Percentiles rank a stretch among this genome's conserved stretches.
phyloP scores from a whole-genome alignment of 202 grass and related monocot genomes.

The Saccharum hybrid region DNA sequence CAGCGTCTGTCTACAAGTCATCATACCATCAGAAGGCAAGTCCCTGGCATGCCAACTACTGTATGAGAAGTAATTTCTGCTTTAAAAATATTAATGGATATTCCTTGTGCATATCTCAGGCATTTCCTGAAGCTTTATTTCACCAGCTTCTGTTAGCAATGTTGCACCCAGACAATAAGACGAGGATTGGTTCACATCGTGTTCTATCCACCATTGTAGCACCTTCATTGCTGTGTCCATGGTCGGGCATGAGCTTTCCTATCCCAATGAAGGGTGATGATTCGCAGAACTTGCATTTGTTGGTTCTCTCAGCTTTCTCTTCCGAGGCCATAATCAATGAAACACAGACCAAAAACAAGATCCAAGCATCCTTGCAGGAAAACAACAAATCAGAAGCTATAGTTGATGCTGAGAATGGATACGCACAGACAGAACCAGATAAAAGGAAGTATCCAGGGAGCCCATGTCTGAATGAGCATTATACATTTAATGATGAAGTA shows the following conservation, averaged over 20 bases:
- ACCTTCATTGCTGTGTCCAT: slow-evolving; percentile 67
- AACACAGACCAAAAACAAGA: slow-evolving; percentile 31
- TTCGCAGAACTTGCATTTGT: slow-evolving; percentile 56
- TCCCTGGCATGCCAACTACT: slow-evolving; percentile 36
- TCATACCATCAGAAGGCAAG: slow-evolving; percentile 83
- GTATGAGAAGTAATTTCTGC: slow-evolving; percentile 36
- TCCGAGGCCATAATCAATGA: slow-evolving; percentile 52
- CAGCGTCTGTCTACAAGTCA: slow-evolving; percentile 75
- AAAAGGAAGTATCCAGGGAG: slow-evolving; percentile 38
- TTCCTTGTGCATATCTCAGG: slow-evolving; percentile 57
- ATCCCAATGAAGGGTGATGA: slow-evolving; percentile 60
- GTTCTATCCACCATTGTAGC: slow-evolving; percentile 72
- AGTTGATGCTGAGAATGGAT: slow-evolving; percentile 45
- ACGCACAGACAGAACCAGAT: slow-evolving; percentile 43
- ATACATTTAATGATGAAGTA: slow-evolving; percentile 63
- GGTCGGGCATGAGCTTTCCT: slow-evolving; percentile 71
- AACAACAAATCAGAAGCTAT: slow-evolving; percentile 49
- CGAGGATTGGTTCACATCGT: slow-evolving; percentile 90
- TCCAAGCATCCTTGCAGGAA: slow-evolving; percentile 44
- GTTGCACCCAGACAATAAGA: slow-evolving; percentile 85
- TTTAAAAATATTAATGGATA: slow-evolving; percentile 35
- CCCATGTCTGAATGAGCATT: slow-evolving; percentile 28
- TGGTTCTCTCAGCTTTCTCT: slow-evolving; percentile 80
- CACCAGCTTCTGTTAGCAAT: slow-evolving; percentile 91
- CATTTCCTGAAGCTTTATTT: slow-evolving; percentile 94